Base-by-base conservation (phyloP, 768 basidiomycete species). In the Lenzites betulinus region DNA sequence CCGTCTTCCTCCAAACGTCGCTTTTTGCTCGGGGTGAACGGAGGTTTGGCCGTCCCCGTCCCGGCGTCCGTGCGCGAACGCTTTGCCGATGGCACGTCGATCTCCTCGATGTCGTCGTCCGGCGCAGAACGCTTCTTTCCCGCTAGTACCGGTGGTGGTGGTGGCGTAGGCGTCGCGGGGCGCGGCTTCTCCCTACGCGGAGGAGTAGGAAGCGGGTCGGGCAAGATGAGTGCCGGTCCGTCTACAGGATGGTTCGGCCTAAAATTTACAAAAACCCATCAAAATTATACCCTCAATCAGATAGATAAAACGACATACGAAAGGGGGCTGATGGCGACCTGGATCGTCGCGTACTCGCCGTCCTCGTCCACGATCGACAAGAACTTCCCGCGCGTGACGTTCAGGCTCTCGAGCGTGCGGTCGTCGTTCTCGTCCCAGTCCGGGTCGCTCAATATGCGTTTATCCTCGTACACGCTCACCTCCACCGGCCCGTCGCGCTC, bases 341-440 rank as follows among this genome's bases (percentile, higher is more conserved):
- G 80, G 28, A 96, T 82, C 1, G 89, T 92, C 11, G 80, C 84
- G 73, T 78, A 81, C 59, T 86, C 87, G 6, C 84, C 90, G 30
- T 95, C 92, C 67, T 97, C 95, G 71, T 98, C 95, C 4, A 87
- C 87, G 35, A 98, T 89, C 5, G 87, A 86, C 69, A 98, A 69
- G 76, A 97, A 96, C 75, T 88, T 95, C 42, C 95, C 94, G 55
- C 88, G 76, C 0, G 82, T 84, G 33, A 96, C 85, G 48, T 84
- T 89, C 55, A 98, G 69, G 65, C 92, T 91, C 64, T 86, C 90
- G 65, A 99, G 71, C 48, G 92, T 93, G 62, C 89, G 81, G 2
- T 83, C 88, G 61, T 83, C 70, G 67, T 98, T 98, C 67, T 98
- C 95, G 47, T 93, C 89, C 81, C 90, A 96, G 69, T 98, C 96